Evolutionary conservation across 768 basidiomycete species (phyloP), one percentile per base, ranked within the genome.

Genomic region (Leccinum obscurum): DNA sequence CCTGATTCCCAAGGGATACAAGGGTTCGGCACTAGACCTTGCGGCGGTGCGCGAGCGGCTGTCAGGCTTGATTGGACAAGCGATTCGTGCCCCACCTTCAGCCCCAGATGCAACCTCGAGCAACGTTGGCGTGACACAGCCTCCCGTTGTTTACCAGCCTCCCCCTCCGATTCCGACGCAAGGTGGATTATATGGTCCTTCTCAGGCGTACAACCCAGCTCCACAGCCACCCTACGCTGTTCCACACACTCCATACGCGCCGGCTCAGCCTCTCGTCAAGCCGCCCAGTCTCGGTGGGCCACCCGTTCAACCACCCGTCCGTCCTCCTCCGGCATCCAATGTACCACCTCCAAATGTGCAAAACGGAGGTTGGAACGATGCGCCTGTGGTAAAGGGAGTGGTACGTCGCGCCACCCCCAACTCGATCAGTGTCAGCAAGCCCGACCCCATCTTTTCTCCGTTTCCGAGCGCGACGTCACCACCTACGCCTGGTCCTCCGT

Each of bases 341-440:
- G 80, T 84, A 1, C 83, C 89, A 1, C 83, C 86, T 4, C 86
- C 86, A 32, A 84, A 86, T 46, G 76, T 77, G 30, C 89, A 89
- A 54, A 86, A 87, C 30, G 84, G 88, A 15, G 93, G 93, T 0
- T 98, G 95, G 94, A 98, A 98, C 67, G 95, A 98, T 73, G 86
- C 93, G 0, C 94, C 93, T 0, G 20, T 48, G 4, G 70, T 78
- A 13, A 64, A 77, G 15, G 52, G 52, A 28, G 70, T 77, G 9
- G 72, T 81, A 17, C 73, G 81, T 46, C 85, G 87, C 28, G 77
- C 52, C 15, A 35, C 78, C 1, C 84, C 89, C 1, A 79, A 81
- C 22, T 75, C 81, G 6, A 67, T 79, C 32, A 80, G 72, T 56
- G 62, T 77, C 10, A 74, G 69, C 57, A 92, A 90, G 67, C 87